Evolutionary conservation across 2,329 filamentous ascomycete genomes (phyloP).

Genomic region (Didymosphaeria variabile): DNA sequence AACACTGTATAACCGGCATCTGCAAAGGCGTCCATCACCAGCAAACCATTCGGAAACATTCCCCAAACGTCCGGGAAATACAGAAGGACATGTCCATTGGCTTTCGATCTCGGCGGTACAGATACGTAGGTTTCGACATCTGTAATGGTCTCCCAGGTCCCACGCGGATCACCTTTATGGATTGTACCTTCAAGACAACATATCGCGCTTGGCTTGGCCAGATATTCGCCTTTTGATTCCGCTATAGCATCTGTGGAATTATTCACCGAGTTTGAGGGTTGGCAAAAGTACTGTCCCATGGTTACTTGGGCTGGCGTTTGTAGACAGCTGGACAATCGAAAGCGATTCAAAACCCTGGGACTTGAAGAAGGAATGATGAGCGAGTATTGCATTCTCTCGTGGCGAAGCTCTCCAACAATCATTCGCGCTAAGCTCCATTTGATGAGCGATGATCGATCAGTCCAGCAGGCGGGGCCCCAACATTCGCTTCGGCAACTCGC

Average conservation of each 20-base stretch:
- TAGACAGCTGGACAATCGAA: not conserved
- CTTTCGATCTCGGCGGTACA: slow-evolving; percentile 33
- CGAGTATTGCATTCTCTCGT: not conserved
- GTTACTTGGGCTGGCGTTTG: not conserved
- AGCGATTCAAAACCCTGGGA: not conserved
- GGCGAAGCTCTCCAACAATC: not conserved
- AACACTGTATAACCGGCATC: slow-evolving; percentile 55
- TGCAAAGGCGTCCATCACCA: slow-evolving; percentile 60
- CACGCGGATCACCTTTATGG: slow-evolving; percentile 52
- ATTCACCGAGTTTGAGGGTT: not conserved
- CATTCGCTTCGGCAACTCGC: not conserved
- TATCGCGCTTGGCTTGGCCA: slow-evolving; percentile 45
- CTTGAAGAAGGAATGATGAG: not conserved
- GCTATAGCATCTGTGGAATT: not conserved
- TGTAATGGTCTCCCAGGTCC: slow-evolving; percentile 44
- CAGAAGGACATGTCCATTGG: slow-evolving; percentile 55
- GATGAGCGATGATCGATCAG: not conserved
- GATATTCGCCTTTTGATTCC: slow-evolving; percentile 17
- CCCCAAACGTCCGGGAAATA: slow-evolving; percentile 60
- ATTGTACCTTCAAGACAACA: slow-evolving; percentile 54
- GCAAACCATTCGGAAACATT: slow-evolving; percentile 54
- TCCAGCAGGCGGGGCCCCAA: not conserved
- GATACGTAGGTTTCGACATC: slow-evolving; percentile 53
- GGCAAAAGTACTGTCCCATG: not conserved
- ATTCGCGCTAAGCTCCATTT: not conserved